Evolutionary conservation across 2,329 filamentous ascomycete species (phyloP).

Genomic region (Aspergillus calidoustus): DNA sequence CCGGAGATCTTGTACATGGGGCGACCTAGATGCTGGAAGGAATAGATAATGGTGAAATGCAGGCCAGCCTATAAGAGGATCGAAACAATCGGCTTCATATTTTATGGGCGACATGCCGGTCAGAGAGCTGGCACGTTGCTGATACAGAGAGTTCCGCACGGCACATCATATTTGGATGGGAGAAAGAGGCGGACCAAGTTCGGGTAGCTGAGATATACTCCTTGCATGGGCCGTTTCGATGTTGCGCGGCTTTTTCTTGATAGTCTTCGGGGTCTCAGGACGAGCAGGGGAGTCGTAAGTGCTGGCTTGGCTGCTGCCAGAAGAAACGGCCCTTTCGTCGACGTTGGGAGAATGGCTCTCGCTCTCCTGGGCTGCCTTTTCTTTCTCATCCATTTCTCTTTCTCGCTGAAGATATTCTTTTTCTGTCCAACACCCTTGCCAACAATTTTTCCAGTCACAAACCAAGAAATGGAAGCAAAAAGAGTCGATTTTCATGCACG

Average conservation of each 20-base stretch:
- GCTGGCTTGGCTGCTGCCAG: conserved; percentile 64
- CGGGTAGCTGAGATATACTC: conserved; percentile 50
- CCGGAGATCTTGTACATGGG: conserved; percentile 21
- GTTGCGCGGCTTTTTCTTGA: conserved; percentile 39
- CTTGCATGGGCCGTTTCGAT: conserved; percentile 41
- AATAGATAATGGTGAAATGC: conserved; percentile 8
- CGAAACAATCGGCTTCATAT: neutral
- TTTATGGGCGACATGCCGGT: neutral
- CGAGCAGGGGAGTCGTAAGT: conserved; percentile 41
- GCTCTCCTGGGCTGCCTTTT: conserved; percentile 32
- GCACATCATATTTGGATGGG: conserved; percentile 51
- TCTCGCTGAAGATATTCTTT: conserved; percentile 72
- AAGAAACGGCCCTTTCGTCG: conserved; percentile 65
- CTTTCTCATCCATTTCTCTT: conserved; percentile 42
- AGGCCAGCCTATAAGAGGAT: conserved; percentile 23
- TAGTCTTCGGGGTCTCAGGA: conserved; percentile 35
- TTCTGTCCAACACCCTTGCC: conserved; percentile 94
- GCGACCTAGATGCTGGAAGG: conserved; percentile 1
- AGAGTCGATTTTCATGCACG: conserved; percentile 93
- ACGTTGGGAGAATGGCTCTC: conserved; percentile 28
- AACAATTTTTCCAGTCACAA: conserved; percentile 93
- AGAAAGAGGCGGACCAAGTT: conserved; percentile 53
- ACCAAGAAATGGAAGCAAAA: conserved; percentile 96
- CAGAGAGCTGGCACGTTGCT: neutral
- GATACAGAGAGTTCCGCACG: neutral